These are phyloP conservation scores for Candida awuae DNA, from an alignment of 805 yeast genomes.

Conservation along the genomic window DNA sequence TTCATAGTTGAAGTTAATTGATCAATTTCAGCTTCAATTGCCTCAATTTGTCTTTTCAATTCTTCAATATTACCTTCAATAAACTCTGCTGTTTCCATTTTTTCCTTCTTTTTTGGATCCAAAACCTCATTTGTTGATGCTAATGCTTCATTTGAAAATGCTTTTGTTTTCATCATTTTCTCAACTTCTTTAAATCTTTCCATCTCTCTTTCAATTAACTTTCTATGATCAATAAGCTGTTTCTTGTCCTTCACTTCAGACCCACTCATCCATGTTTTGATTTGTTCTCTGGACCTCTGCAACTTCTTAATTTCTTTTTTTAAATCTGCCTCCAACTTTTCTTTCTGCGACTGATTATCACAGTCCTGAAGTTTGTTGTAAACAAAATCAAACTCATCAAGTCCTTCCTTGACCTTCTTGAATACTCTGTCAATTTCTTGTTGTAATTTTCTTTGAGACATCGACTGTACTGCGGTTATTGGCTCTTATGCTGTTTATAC, in stretches of 20 bases:
- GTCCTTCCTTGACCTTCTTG: conserved; percentile 89
- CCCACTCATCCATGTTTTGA: conserved; percentile 89
- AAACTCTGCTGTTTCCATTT: conserved; percentile 63
- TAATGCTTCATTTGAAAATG: conserved; percentile 87
- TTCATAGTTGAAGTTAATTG: conserved; percentile 42
- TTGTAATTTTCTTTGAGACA: conserved; percentile 44
- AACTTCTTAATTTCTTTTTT: conserved; percentile 92
- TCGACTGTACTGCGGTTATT: conserved; percentile 15
- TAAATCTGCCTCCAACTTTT: conserved; percentile 84
- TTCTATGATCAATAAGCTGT: conserved; percentile 66
- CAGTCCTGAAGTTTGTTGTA: conserved; percentile 79
- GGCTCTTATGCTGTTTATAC: too few relatives aligned
- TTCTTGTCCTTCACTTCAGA: conserved; percentile 88
- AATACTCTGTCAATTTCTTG: conserved; percentile 88
- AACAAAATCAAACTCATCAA: conserved; percentile 73
- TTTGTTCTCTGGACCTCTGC: conserved; percentile 90
- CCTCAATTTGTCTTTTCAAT: conserved; percentile 72
- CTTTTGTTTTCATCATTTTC: conserved; percentile 87
- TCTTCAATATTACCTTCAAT: conserved; percentile 68
- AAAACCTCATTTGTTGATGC: conserved; percentile 47
- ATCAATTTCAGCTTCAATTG: conserved; percentile 64
- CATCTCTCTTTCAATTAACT: conserved; percentile 71
- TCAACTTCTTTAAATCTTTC: conserved; percentile 93
- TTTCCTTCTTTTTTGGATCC: conserved; percentile 77
- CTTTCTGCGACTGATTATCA: conserved; percentile 82